Conservation (phyloP, 2,329 filamentous ascomycete genomes). For the Bimuria novae-zelandiae region DNA sequence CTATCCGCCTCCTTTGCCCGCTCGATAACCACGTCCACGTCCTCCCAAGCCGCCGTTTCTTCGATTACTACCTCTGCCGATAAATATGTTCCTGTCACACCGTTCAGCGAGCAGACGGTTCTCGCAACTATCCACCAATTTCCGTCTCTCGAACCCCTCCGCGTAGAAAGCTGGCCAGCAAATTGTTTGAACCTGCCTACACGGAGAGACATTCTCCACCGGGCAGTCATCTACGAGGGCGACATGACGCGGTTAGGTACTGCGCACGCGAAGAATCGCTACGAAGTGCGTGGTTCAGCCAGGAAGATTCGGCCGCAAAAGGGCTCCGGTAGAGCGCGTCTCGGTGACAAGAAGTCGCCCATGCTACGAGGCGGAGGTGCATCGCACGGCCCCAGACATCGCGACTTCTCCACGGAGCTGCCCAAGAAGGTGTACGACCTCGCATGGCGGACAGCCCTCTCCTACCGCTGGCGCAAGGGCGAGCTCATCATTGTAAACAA, state of each 20-base stretch:
- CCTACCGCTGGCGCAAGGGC: conserved; percentile 84
- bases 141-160: conserved; percentile 81
- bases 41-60: conserved; percentile 61
- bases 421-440: conserved; percentile 92
- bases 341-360: conserved; percentile 81
- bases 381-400: conserved; percentile 83
- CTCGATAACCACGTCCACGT: conserved; percentile 49
- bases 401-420: conserved; percentile 85
- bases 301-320: conserved; percentile 86
- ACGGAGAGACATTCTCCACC: conserved; percentile 88
- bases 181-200: conserved; percentile 87
- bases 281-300: conserved; percentile 81
- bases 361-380: conserved; percentile 85
- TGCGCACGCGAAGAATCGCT: conserved; percentile 62
- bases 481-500: conserved; percentile 86
- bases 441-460: conserved; percentile 91
- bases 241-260: conserved; percentile 81
- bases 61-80: conserved; percentile 48
- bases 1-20: conserved; percentile 29
- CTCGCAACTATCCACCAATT: conserved; percentile 88
- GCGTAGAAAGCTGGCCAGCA: conserved; percentile 76
- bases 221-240: conserved; percentile 89
- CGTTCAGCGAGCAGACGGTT: conserved; percentile 57
- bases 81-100: conserved; percentile 41
- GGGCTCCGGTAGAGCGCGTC: conserved; percentile 77